Base-by-base conservation (phyloP, 1,284 basidiomycete genomes). In the Xerocomus amazonicus region DNA sequence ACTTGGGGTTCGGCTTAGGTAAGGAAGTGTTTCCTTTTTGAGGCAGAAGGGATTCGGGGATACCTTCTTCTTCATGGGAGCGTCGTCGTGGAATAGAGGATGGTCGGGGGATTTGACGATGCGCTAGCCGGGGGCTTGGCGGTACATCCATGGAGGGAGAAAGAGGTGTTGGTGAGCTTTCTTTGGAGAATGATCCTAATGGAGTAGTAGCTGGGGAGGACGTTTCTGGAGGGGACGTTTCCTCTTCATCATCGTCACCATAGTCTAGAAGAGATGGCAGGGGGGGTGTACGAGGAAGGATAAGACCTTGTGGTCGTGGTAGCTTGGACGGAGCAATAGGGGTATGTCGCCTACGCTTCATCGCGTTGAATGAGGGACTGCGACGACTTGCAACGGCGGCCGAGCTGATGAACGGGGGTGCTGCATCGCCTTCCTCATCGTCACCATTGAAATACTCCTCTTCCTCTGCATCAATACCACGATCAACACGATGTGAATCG, bases 361-460 rank as follows among this genome's bases (percentile, higher is more conserved):
- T 68, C 9, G 63, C 52, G 38, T 67, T 69, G 45, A 73, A 51
- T 42, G 69, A 66, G 38, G 71, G 68, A 36, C 65, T 54, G 2
- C 72, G 62, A 57, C 73, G 76, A 55, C 56, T 55, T 23, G 65
- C 62, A 34, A 68, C 50, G 33, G 61, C 64, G 5, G 68, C 57
- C 26, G 71, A 65, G 48, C 65, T 68, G 50, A 74, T 62, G 39
- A 63, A 64, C 4, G 65, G 70, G 32, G 63, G 60, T 41, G 62
- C 61, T 45, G 63, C 69, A 6, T 75, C 67, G 26, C 56, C 56
- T 46, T 68, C 70, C 23, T 84, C 79, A 37, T 84, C 81, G 32
- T 90, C 89, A 48, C 84, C 78, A 58, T 93, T 91, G 77, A 97
- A 97, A 74, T 96, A 98, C 54, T 90, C 84, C 62, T 97, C 93